A percentile compares a stretch with the other conserved stretches of the same genome.
These are phyloP conservation scores for Aspergillus diversus DNA, from an alignment of 495 filamentous ascomycete genomes.

Conservation along the genomic window DNA sequence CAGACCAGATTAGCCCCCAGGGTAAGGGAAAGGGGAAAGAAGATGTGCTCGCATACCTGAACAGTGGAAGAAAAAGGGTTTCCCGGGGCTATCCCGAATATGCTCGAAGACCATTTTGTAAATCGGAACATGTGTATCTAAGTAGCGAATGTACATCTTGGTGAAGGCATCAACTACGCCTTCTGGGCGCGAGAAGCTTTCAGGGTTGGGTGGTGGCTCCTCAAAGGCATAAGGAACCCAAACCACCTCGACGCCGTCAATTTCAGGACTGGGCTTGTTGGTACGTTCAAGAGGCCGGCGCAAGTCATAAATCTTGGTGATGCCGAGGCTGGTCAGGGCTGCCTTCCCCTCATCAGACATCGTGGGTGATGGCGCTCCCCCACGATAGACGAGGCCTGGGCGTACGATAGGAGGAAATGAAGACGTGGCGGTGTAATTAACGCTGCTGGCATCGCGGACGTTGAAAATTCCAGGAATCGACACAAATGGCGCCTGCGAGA, in stretches of 20 bases:
- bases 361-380: slow-evolving; percentile 48
- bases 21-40: background rate
- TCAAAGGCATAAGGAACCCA: slow-evolving; percentile 45
- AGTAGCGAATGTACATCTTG: slow-evolving; percentile 55
- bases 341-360: slow-evolving; percentile 55
- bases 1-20: background rate
- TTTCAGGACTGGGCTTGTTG: slow-evolving; percentile 40
- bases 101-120: slow-evolving; percentile 42
- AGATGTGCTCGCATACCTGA: slow-evolving; percentile 48
- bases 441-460: slow-evolving; percentile 57
- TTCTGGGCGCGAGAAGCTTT: slow-evolving; percentile 63
- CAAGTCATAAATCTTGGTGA: slow-evolving; percentile 68
- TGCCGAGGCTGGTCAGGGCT: slow-evolving; percentile 53
- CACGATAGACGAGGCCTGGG: slow-evolving; percentile 54
- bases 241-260: slow-evolving; percentile 48
- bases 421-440: slow-evolving; percentile 27
- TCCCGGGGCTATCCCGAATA: slow-evolving; percentile 41
- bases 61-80: slow-evolving; percentile 60
- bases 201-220: slow-evolving; percentile 40
- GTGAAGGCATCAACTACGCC: slow-evolving; percentile 56
- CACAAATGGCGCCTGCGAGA: slow-evolving; percentile 55
- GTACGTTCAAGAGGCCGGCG: slow-evolving; percentile 59
- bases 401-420: slow-evolving; percentile 36
- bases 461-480: slow-evolving; percentile 54
- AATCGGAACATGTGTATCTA: slow-evolving; percentile 36